These are phyloP conservation scores for Quercus glauca DNA, from an alignment of 306 rosid species.

Conservation along the genomic window DNA sequence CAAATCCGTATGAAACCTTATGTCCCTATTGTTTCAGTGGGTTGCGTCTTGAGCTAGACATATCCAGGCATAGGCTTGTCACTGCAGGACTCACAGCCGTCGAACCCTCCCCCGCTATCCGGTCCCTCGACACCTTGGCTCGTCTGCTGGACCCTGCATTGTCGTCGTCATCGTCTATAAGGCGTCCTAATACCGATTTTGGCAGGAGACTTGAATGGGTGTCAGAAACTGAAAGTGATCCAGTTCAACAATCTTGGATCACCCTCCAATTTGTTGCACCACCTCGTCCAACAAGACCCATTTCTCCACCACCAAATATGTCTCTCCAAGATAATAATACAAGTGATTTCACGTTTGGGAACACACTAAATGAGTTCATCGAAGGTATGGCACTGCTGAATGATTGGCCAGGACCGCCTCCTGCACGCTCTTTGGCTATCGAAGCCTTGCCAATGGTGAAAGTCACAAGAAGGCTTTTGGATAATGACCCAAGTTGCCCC, in stretches of 20 bases:
- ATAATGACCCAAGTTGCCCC: constrained; percentile 55
- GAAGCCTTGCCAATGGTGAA: constrained; percentile 38
- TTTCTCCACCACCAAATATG: constrained; percentile 7
- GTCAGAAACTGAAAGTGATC: constrained; percentile 9
- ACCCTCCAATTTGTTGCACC: constrained; percentile 37
- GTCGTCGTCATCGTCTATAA: neutral
- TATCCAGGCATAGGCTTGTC: constrained; percentile 40
- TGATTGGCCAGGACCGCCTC: constrained; percentile 34
- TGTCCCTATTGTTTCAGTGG: constrained; percentile 58
- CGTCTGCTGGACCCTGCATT: constrained; percentile 33
- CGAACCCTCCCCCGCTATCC: constrained; percentile 23
- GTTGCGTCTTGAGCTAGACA: constrained; percentile 43
- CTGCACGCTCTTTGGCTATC: constrained; percentile 27
- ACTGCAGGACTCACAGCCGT: constrained; percentile 5
- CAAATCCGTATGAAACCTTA: constrained; percentile 4
- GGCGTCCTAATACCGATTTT: constrained; percentile 5
- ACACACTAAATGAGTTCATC: constrained; percentile 9
- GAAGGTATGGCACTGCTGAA: constrained; percentile 7
- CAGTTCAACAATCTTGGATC: constrained; percentile 40
- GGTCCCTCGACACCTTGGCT: constrained; percentile 30
- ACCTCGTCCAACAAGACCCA: constrained; percentile 7
- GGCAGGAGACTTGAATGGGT: constrained; percentile 24
- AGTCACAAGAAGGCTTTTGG: constrained; percentile 31
- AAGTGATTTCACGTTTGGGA: neutral
- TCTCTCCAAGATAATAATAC: neutral